Percentiles rank a stretch among this genome's conserved stretches.
Evolutionary conservation across 2,329 filamentous ascomycete species (phyloP).

Genomic region (Fusarium paranaense): DNA sequence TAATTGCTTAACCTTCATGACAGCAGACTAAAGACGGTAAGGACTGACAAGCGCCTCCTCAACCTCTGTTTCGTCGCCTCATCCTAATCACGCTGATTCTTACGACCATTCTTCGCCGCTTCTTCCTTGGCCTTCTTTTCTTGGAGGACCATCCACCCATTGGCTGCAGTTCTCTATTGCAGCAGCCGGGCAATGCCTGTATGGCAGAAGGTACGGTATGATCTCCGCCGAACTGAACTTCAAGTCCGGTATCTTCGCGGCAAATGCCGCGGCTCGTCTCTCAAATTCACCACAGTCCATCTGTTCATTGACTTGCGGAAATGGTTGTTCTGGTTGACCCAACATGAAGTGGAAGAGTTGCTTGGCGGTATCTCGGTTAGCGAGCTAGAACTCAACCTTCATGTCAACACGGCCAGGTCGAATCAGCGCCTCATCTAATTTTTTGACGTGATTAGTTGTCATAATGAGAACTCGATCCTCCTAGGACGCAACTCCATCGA

Average conservation of each 20-base stretch:
- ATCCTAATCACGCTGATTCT: background rate
- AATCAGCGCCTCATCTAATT: constrained; percentile 38
- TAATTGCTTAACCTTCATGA: constrained; percentile 11
- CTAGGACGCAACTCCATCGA: constrained; percentile 36
- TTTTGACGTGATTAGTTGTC: constrained; percentile 40
- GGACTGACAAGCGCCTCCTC: background rate
- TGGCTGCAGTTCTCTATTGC: background rate
- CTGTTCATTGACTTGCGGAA: too few species aligned
- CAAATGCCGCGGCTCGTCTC: constrained; percentile 49
- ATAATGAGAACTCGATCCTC: constrained; percentile 42
- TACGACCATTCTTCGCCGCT: background rate
- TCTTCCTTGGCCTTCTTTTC: background rate
- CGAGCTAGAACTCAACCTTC: constrained; percentile 55
- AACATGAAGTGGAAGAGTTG: constrained; percentile 25
- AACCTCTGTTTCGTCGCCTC: too few species aligned
- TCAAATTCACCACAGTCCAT: background rate
- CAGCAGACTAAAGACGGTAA: constrained; percentile 6
- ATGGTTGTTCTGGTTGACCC: too few species aligned
- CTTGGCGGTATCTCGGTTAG: background rate
- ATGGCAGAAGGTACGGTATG: constrained; percentile 21
- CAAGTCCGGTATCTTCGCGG: constrained; percentile 56
- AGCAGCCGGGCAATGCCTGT: constrained; percentile 6
- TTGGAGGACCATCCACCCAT: background rate
- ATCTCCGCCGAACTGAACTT: constrained; percentile 65
- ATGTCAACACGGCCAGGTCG: constrained; percentile 66